These are phyloP conservation scores for Penicillium egyptiacum DNA, from an alignment of 495 filamentous ascomycete genomes.

Conservation along the genomic window DNA sequence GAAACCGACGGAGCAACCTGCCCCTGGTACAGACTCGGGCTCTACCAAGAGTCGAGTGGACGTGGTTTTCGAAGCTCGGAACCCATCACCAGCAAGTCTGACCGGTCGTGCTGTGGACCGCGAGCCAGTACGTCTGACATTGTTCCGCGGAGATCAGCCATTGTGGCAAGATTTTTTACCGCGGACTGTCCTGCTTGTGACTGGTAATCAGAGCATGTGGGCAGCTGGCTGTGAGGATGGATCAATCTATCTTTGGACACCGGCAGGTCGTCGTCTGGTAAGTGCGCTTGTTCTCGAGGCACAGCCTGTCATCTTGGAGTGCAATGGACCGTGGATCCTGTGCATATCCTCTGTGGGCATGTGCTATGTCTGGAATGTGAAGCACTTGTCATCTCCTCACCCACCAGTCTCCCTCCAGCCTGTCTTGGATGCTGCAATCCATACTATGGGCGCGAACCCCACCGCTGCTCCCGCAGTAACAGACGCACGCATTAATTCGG, in stretches of 20 bases:
- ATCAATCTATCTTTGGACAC: conserved; percentile 89
- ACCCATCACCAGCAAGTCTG: conserved; percentile 58
- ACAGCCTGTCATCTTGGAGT: conserved; percentile 91
- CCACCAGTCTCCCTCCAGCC: conserved; percentile 89
- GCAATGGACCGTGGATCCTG: conserved; percentile 82
- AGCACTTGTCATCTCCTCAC: conserved; percentile 78
- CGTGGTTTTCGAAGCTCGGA: conserved; percentile 70
- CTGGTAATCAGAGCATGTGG: conserved; percentile 89
- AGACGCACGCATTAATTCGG: conserved; percentile 84
- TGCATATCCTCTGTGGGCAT: conserved; percentile 85
- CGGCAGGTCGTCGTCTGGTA: conserved; percentile 82
- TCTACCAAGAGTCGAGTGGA: conserved; percentile 56
- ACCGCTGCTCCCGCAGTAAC: conserved; percentile 77
- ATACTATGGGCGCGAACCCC: conserved; percentile 64
- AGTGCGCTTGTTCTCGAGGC: conserved; percentile 85
- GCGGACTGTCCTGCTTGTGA: conserved; percentile 75
- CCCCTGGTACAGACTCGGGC: conserved; percentile 53
- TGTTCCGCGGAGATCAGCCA: conserved; percentile 76
- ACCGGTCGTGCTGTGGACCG: conserved; percentile 59
- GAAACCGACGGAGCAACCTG: conserved; percentile 48
- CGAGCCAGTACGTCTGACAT: conserved; percentile 79
- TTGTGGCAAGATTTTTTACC: conserved; percentile 95
- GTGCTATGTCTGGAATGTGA: conserved; percentile 92
- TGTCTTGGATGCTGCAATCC: conserved; percentile 81
- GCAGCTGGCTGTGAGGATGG: conserved; percentile 91